phyloP scores from a whole-genome alignment of 2,329 filamentous ascomycete species.

The Penicillium sp. region DNA sequence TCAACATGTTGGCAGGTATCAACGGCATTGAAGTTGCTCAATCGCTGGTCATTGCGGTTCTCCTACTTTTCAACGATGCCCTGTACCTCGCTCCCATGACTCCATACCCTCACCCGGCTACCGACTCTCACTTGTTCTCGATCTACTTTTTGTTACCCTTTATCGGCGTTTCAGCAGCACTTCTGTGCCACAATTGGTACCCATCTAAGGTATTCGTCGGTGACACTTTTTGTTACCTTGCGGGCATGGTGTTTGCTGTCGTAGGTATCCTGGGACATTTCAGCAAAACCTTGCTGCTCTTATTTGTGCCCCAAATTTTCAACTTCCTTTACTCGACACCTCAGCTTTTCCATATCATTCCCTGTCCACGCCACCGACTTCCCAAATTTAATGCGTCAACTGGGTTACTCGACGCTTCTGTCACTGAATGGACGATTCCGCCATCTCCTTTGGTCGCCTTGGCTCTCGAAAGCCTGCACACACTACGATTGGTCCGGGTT shows the following conservation, averaged over 20 bases:
- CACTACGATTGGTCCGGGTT: conserved; percentile 68
- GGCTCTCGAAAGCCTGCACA: conserved; percentile 67
- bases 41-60: conserved; percentile 82
- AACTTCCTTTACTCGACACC: conserved; percentile 95
- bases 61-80: conserved; percentile 83
- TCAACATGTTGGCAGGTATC: conserved; percentile 99
- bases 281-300: conserved; percentile 89
- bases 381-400: conserved; percentile 85
- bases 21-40: conserved; percentile 97
- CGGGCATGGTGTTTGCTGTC: conserved; percentile 97
- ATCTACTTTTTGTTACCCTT: conserved; percentile 94
- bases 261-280: conserved; percentile 97
- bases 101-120: conserved; percentile 86
- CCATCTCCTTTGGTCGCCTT: conserved; percentile 65
- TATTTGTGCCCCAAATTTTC: conserved; percentile 91
- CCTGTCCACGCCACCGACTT: conserved; percentile 89
- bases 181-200: conserved; percentile 93
- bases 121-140: conserved; percentile 93
- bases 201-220: conserved; percentile 94
- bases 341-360: conserved; percentile 85
- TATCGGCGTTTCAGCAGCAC: conserved; percentile 83
- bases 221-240: conserved; percentile 99
- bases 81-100: conserved; percentile 77
- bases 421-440: conserved; percentile 75
- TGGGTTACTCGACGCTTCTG: conserved; percentile 81